Base-by-base conservation (phyloP, 2,329 filamentous ascomycete genomes). In the Aspergillus quadricinctus region DNA sequence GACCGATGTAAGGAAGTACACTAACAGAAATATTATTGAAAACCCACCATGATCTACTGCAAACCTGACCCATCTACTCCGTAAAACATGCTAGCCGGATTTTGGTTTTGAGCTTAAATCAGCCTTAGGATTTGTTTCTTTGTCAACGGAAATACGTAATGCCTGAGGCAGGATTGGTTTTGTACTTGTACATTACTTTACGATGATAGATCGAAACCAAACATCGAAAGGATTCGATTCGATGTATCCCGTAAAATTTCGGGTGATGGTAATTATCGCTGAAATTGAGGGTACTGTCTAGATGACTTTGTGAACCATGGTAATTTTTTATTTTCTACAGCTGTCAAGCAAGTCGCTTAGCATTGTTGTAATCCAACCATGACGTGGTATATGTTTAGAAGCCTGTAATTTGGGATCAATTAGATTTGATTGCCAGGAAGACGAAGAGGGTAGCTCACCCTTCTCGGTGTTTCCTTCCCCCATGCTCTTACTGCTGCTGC, bases 401-500 rank as follows among this genome's bases (percentile, higher is more conserved):
- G 43, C 43, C 43, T 46, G 40, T 19, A 43, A 43, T 19, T 19
- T 19, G 21, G 21, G 21, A 43, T 21, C 3, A 14, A 14, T 37
- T 37, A 37, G 31, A 3, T 17, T 37, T 37, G 14, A 37, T 37
- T 21, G 21, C 41, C 9, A 19, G 41, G 9, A 23, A 45, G 8
- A 11, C 3, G n/a, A 6, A 45, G 19, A 4, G 21, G 4, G 27
- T 4, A 31, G 66, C 67, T 60, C 50, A 76, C 75, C 72, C 49
- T 75, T 73, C 75, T 97, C 93, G 0, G 93, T 97, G 71, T 94
- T 96, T 0, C 93, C 93, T 49, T 93, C 89, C 0, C 93, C 93
- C 93, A 97, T 96, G 72, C 90, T 94, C 83, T 86, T 92, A 72
- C 85, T 95, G 54, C 89, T 87, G 55, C 88, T 92, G 76, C 89